Percentiles rank a stretch among this genome's conserved stretches.
phyloP scores from a whole-genome alignment of 768 basidiomycete genomes.

The Coprinellus micaceus region DNA sequence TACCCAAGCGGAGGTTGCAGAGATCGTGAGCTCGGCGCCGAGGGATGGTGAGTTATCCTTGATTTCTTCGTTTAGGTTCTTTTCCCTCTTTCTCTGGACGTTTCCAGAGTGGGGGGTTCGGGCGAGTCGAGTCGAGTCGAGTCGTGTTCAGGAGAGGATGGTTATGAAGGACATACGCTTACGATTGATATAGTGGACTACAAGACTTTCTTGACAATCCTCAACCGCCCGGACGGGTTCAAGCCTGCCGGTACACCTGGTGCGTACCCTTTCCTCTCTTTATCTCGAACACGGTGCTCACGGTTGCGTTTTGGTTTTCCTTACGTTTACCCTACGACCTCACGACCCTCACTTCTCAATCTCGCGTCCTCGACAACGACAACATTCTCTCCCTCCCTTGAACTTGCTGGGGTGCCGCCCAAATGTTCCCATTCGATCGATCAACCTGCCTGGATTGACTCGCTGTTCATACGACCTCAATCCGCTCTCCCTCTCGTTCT shows the following conservation, averaged over 20 bases:
- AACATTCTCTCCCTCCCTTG: too few species aligned
- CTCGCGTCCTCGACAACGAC: too few species aligned
- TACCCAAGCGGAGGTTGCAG: slow-evolving; percentile 95
- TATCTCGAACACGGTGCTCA: too few species aligned
- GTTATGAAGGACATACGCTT: not conserved
- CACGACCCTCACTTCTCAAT: not conserved
- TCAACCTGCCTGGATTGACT: slow-evolving; percentile 6
- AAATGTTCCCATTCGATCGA: not conserved
- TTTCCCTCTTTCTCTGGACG: too few species aligned
- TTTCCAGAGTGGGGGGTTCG: too few species aligned
- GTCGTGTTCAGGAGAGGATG: too few species aligned
- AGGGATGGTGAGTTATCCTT: slow-evolving; percentile 56
- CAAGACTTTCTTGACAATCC: slow-evolving; percentile 83
- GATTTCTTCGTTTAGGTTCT: too few species aligned
- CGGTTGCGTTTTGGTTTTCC: too few species aligned
- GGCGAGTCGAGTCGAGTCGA: too few species aligned
- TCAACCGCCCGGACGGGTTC: slow-evolving; percentile 95
- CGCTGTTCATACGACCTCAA: too few species aligned
- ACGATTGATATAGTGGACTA: slow-evolving; percentile 67
- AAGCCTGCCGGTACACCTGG: slow-evolving; percentile 96
- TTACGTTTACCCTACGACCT: slow-evolving; percentile 25
- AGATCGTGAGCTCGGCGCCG: slow-evolving; percentile 70
- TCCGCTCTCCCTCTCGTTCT: too few species aligned
- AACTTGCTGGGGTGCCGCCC: too few species aligned
- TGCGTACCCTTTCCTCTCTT: slow-evolving; percentile 21